Conservation (phyloP, 306 rosid genomes). For the Hippophae tibetana region DNA sequence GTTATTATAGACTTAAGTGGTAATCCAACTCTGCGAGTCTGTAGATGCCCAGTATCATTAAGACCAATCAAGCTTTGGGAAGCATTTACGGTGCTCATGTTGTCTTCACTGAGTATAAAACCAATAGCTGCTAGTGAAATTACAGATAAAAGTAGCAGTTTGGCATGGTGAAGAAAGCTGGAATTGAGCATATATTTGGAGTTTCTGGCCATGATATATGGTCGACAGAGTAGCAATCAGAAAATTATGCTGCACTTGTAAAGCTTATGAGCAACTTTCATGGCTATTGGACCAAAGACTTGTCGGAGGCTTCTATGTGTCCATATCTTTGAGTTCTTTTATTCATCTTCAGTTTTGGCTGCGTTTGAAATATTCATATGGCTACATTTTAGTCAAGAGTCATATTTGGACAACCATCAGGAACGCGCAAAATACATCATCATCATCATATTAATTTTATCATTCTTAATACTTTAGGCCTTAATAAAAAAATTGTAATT, state of each 20-base stretch:
- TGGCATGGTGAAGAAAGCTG: slow-evolving; percentile 21
- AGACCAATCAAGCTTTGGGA: not conserved
- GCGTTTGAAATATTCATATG: too few relatives aligned
- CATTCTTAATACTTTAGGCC: too few relatives aligned
- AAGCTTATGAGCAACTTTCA: slow-evolving; percentile 3
- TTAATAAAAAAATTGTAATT: too few relatives aligned
- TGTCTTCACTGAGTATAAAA: not conserved
- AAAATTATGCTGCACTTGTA: not conserved
- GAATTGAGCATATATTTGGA: slow-evolving; percentile 25
- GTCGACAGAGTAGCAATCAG: slow-evolving; percentile 2
- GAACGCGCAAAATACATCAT: too few relatives aligned
- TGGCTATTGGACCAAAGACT: not conserved
- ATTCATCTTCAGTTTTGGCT: too few relatives aligned
- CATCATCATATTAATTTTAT: too few relatives aligned
- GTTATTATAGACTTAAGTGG: slow-evolving; percentile 19
- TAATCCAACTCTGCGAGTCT: not conserved
- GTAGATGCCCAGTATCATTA: not conserved
- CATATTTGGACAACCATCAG: too few relatives aligned
- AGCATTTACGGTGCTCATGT: not conserved
- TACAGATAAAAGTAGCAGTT: slow-evolving; percentile 22
- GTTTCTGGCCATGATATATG: slow-evolving; percentile 10
- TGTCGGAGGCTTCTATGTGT: too few relatives aligned
- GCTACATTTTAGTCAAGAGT: too few relatives aligned
- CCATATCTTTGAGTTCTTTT: too few relatives aligned
- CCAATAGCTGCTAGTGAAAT: not conserved